Evolutionary conservation across 176 grass and related monocot species (phyloP), one percentile per base, ranked within the genome.

Genomic region (Carex littledalei): DNA sequence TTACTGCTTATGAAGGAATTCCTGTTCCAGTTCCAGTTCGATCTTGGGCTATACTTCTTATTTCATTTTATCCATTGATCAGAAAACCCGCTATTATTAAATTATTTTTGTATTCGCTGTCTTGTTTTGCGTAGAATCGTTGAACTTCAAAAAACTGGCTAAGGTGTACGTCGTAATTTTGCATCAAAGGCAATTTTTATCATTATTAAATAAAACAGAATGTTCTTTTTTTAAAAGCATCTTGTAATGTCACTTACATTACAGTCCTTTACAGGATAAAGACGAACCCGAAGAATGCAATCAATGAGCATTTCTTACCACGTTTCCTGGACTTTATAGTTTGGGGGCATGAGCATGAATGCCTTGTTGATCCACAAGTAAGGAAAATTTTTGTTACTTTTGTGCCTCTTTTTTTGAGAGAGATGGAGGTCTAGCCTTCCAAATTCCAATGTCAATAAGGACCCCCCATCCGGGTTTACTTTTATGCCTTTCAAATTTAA

Each of bases 321-420:
- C 61, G 47, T 54, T 98, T 95, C 81, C 41, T 98, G 20, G 96
- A 98, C 81, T 87, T 98, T 47, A 85, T 94, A 53, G 67, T 98
- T 62, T 98, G 96, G 93, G 91, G 91, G 11, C 96, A 98, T 72
- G 96, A 98, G 72, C 96, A 95, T 88, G 93, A 92, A 85, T 95
- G 93, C 63, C 84, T 93, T 7, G 86, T 85, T 84, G 91, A 98
- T 87, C 91, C 93, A 9, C 84, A 95, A 84, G 96, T 94, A 90
- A 87, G 62, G 29, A 82, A 84, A 14, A 52, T 74, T 79, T 79
- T 10, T 22, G 75, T 84, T 47, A 20, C 37, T 24, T 56, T 22
- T 58, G 8, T 45, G 43, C 43, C 43, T 6, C 8, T 8, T 8
- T 45, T 39, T 39, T 39, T 39, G 5, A 39, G 37, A 39, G 37